Evolutionary conservation across 768 basidiomycete species (phyloP).

Genomic region (Kwoniella europaea): DNA sequence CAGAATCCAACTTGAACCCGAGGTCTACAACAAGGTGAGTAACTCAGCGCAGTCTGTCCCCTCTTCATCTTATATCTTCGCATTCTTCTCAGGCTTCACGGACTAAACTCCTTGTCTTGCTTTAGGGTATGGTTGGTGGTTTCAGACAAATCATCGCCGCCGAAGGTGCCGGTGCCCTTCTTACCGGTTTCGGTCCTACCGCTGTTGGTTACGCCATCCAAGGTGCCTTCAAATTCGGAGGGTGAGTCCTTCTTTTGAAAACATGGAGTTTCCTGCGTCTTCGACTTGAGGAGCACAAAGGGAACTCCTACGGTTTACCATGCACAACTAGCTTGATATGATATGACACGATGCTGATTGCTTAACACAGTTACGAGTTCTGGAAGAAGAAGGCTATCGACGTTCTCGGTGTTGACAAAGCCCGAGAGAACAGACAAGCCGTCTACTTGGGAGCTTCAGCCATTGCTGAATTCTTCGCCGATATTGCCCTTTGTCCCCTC

Average conservation of each 20-base stretch:
- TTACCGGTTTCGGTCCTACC: conserved; percentile 94
- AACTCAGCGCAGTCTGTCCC: neutral
- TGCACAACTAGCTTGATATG: no score
- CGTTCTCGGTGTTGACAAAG: conserved; percentile 78
- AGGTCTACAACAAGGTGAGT: conserved; percentile 59
- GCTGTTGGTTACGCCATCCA: conserved; percentile 91
- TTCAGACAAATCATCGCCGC: conserved; percentile 82
- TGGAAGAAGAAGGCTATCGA: conserved; percentile 95
- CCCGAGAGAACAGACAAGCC: conserved; percentile 69
- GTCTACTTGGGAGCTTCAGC: conserved; percentile 96
- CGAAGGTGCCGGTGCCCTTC: conserved; percentile 86
- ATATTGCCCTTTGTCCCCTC: conserved; percentile 91
- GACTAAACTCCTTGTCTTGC: no score
- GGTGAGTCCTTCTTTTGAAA: conserved; percentile 55
- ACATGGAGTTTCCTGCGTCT: neutral
- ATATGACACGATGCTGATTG: neutral
- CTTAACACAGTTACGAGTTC: conserved; percentile 69
- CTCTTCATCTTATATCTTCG: neutral
- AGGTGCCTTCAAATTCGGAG: conserved; percentile 98
- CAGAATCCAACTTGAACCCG: conserved; percentile 85
- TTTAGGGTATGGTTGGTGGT: conserved; percentile 77
- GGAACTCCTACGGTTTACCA: no score
- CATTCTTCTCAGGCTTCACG: neutral
- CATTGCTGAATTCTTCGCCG: conserved; percentile 93
- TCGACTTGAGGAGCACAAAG: no score